Evolutionary conservation across 1,139 yeast genomes (phyloP).

Genomic region (Yamadazyma aaseri): DNA sequence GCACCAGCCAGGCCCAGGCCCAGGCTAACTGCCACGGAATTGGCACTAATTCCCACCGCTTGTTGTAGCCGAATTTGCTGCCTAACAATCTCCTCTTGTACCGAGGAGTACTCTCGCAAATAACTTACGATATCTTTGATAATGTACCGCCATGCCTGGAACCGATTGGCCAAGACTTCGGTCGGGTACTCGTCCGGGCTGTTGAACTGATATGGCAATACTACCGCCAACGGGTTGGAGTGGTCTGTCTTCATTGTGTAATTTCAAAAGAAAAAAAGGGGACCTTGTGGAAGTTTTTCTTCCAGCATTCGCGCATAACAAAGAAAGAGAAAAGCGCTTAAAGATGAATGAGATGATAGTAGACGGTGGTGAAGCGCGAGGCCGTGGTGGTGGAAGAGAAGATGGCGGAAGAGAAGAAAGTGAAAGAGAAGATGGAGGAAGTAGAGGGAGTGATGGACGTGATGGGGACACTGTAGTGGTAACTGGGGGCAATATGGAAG

Average conservation of each 20-base stretch:
- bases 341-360: neutral
- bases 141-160: conserved; percentile 82
- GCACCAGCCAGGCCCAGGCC: conserved; percentile 2
- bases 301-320: conserved; percentile 2
- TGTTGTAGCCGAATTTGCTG: conserved; percentile 81
- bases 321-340: neutral
- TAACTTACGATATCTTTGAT: conserved; percentile 74
- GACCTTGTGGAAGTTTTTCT: neutral
- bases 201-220: conserved; percentile 36
- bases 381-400: neutral
- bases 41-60: conserved; percentile 52
- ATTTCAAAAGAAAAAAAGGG: conserved; percentile 1
- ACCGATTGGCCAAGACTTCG: conserved; percentile 78
- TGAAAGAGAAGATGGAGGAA: neutral
- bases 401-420: neutral
- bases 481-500: neutral
- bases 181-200: conserved; percentile 59
- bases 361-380: neutral
- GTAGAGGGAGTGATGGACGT: conserved; percentile 1
- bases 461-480: too few relatives aligned
- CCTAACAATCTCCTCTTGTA: conserved; percentile 83
- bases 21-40: conserved; percentile 16
- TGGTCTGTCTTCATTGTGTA: conserved; percentile 19
- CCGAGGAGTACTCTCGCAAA: conserved; percentile 75
- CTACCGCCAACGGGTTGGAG: conserved; percentile 38